Evolutionary conservation across 1,284 basidiomycete genomes (phyloP), one percentile per base, ranked within the genome.

Genomic region (Malassezia pachydermatis): DNA sequence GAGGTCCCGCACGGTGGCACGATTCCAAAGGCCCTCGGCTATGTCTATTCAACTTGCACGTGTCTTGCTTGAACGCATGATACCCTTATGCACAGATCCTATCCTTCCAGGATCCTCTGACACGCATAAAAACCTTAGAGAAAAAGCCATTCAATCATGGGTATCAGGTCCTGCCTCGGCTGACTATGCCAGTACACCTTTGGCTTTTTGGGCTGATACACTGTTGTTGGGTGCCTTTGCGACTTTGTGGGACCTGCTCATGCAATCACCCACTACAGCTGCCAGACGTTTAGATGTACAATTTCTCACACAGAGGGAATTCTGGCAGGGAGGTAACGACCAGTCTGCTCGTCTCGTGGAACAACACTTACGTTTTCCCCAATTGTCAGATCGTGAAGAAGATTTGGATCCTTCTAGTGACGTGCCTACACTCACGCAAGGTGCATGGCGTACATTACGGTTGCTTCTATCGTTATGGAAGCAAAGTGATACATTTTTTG

Each of bases 361-460:
- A n/a, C n/a, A n/a, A n/a, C n/a, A n/a, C n/a, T n/a, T n/a, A n/a
- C n/a, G n/a, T n/a, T n/a, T n/a, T n/a, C n/a, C n/a, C n/a, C n/a
- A n/a, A n/a, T n/a, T n/a, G n/a, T n/a, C 36, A 14, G 16, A 8
- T 24, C 36, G 34, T n/a, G 34, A 38, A 24, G n/a, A 38, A 16
- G 22, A 24, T n/a, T 8, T 2, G 14, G 19, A 7, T 11, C 16
- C 16, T 9, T 20, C 7, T 20, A 7, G 14, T 5, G n/a, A 38
- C 9, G 22, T 38, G 22, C 5, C 14, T 17, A 10, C 25, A 11
- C 22, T 43, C 9, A 43, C 41, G 7, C 40, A 45, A 51, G 48
- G 48, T 5, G 48, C 38, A 13, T 51, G 48, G 41, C 42, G 48
- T 11, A 51, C 42, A 8, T n/a, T 51, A 22, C 24, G 29, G 17